Evolutionary conservation across 1,284 basidiomycete species (phyloP), one percentile per base, ranked within the genome.

Genomic region (Apiotrichum gamsii): DNA sequence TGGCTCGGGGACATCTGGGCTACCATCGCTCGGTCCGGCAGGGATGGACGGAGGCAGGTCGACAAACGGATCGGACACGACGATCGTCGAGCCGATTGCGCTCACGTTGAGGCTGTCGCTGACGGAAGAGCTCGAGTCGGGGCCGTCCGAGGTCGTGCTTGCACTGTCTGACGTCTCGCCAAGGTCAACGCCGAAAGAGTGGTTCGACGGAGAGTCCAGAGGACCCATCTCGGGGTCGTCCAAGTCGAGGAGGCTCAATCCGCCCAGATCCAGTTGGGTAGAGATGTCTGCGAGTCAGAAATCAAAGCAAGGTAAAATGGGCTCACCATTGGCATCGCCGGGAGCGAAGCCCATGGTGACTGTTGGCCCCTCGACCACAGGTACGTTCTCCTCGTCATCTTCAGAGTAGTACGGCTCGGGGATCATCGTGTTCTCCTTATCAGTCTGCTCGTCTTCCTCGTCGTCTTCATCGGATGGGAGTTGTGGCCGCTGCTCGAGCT

Each of bases 351-450:
- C 52, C 1, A 54, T 18, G 20, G 52, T 45, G 5, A 54, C 37
- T 8, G 25, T 28, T 28, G 39, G 24, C 23, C 42, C 47, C 23
- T 48, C 39, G 8, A 39, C 39, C 18, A 8, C 16, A 20, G 52
- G 43, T 3, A 47, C n/a, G n/a, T n/a, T 13, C 15, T 45, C 30
- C 16, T 47, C 39, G 20, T 44, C 39, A 3, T 56, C 41, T 10
- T 47, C 42, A 3, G 45, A 45, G 3, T 38, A 47, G 16, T 39
- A 51, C 4, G 31, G 36, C n/a, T 46, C 39, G 10, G 50, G 47
- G 14, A 59, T 19, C 20, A 51, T 47, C 4, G 54, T 49, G 48
- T 69, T 69, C 52, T 70, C 67, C 49, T 70, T 70, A 41, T 70
- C 65, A 24, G 59, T 64, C 16, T 58, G 62, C 5, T 50, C 60